phyloP scores from a whole-genome alignment of 2,329 filamentous ascomycete genomes.

The Mycogone perniciosa region DNA sequence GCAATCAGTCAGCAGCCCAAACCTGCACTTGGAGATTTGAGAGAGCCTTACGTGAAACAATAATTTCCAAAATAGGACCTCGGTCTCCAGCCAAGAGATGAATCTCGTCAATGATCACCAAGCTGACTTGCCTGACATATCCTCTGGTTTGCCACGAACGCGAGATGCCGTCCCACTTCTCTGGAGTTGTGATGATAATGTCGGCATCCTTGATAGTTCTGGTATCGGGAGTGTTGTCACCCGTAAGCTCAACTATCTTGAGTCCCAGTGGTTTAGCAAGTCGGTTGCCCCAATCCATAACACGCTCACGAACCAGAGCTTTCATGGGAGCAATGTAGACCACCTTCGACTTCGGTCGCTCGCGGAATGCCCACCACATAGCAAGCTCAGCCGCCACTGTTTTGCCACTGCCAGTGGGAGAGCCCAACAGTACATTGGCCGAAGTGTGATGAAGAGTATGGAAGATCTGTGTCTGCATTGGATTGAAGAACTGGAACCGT shows the following conservation, averaged over 20 bases:
- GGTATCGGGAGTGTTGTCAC: conserved; percentile 95
- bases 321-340: conserved; percentile 99
- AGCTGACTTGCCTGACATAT: conserved; percentile 87
- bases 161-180: conserved; percentile 99
- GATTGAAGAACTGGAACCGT: conserved; percentile 94
- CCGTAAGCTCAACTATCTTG: conserved; percentile 90
- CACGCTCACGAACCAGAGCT: conserved; percentile 89
- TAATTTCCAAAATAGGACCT: conserved; percentile 96
- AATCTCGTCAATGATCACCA: conserved; percentile 98
- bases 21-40: conserved; percentile 2
- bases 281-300: conserved; percentile 86
- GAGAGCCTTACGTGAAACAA: conserved; percentile 55
- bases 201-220: conserved; percentile 92
- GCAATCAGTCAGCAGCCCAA: not conserved
- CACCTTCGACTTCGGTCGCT: conserved; percentile 90
- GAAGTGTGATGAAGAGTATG: conserved; percentile 91
- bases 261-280: conserved; percentile 77
- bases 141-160: conserved; percentile 97
- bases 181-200: conserved; percentile 97
- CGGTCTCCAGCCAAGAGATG: conserved; percentile 94
- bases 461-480: conserved; percentile 99
- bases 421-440: conserved; percentile 88
- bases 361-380: conserved; percentile 99
- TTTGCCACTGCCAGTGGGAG: conserved; percentile 94
- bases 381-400: conserved; percentile 92